Evolutionary conservation across 2,329 filamentous ascomycete species (phyloP).

Genomic region (Aphanoascus verrucosus): DNA sequence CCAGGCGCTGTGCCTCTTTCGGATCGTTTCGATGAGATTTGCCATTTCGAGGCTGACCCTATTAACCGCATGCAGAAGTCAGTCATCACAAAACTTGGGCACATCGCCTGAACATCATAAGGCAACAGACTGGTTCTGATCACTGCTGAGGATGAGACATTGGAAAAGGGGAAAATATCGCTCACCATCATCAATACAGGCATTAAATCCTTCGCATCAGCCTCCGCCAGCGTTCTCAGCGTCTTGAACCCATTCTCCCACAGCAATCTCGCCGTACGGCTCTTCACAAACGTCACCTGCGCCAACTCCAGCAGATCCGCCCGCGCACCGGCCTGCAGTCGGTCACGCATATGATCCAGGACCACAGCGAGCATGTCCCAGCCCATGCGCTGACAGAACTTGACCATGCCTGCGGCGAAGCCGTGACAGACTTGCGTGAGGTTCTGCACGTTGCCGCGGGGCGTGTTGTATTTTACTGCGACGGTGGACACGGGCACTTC

Average conservation of each 20-base stretch:
- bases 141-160: background rate
- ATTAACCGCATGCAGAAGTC: background rate
- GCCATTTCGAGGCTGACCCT: conserved; percentile 57
- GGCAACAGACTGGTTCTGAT: too few species aligned
- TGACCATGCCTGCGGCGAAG: conserved; percentile 68
- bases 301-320: conserved; percentile 60
- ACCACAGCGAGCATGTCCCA: conserved; percentile 64
- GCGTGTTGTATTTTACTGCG: conserved; percentile 58
- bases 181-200: conserved; percentile 60
- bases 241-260: conserved; percentile 67
- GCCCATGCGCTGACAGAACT: conserved; percentile 66
- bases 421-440: conserved; percentile 65
- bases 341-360: conserved; percentile 64
- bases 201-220: conserved; percentile 55
- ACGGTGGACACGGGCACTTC: conserved; percentile 61
- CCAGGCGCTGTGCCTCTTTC: conserved; percentile 49
- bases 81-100: background rate
- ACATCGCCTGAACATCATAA: background rate
- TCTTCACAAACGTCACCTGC: conserved; percentile 65
- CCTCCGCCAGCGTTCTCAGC: conserved; percentile 57
- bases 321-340: conserved; percentile 60
- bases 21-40: conserved; percentile 37
- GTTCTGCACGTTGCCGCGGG: conserved; percentile 60
- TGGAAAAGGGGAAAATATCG: background rate
- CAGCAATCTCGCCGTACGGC: conserved; percentile 61